Conservation (phyloP, 352 stramenopile genomes). For the Phytophthora pisi region DNA sequence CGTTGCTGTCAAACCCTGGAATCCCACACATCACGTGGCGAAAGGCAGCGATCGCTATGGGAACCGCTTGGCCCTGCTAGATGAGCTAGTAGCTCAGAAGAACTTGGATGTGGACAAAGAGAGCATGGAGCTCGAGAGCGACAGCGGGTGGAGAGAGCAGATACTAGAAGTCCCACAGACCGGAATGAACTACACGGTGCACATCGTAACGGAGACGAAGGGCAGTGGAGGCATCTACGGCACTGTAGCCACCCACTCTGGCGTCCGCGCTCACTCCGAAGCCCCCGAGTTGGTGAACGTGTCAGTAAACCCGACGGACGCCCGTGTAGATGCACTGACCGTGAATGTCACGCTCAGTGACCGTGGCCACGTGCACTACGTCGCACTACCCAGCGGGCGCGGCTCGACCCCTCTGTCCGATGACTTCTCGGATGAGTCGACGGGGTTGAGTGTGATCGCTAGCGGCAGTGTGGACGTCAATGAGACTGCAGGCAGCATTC, state of each 20-base stretch:
- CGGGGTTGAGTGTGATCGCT: slow-evolving; percentile 28
- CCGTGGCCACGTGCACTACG: slow-evolving; percentile 69
- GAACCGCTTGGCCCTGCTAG: slow-evolving; percentile 67
- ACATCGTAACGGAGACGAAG: slow-evolving; percentile 75
- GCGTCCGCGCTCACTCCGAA: slow-evolving; percentile 57
- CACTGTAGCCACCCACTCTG: slow-evolving; percentile 61
- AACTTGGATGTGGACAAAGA: slow-evolving; percentile 40
- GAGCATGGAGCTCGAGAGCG: slow-evolving; percentile 30
- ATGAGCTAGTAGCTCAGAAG: slow-evolving; percentile 54
- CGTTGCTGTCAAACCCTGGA: slow-evolving; percentile 50
- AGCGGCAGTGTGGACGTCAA: slow-evolving; percentile 38
- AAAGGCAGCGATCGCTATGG: slow-evolving; percentile 56
- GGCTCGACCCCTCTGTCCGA: slow-evolving; percentile 16
- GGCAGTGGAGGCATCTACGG: slow-evolving; percentile 76
- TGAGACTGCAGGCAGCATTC: slow-evolving; percentile 15
- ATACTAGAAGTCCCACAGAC: slow-evolving; percentile 57
- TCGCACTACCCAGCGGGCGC: slow-evolving; percentile 45
- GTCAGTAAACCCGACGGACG: slow-evolving; percentile 54
- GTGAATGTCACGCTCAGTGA: slow-evolving; percentile 55
- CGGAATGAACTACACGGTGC: slow-evolving; percentile 71
- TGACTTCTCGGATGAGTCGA: slow-evolving; percentile 22
- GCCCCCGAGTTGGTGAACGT: slow-evolving; percentile 46
- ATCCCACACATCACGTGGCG: slow-evolving; percentile 41
- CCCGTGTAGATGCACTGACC: slow-evolving; percentile 68
- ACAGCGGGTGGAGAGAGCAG: slow-evolving; percentile 60